Evolutionary conservation across 176 grass and related monocot genomes (phyloP).

Genomic region (Zizania latifolia): DNA sequence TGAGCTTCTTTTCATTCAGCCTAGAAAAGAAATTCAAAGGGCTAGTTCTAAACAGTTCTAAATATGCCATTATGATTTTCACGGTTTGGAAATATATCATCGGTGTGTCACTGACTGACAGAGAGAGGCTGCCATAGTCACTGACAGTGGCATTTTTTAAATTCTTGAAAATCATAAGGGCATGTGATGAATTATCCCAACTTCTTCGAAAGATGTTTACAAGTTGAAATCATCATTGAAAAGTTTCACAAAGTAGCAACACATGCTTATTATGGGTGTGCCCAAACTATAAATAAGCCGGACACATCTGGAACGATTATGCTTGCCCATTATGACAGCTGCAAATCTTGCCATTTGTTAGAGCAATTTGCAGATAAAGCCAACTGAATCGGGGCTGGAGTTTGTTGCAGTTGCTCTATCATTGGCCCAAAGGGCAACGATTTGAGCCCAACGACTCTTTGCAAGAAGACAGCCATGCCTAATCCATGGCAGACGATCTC

Average conservation of each 20-base stretch:
- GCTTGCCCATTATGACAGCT: constrained; percentile 23
- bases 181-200: too few species aligned
- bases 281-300: constrained; percentile 31
- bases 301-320: constrained; percentile 41
- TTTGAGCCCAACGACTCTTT: constrained; percentile 28
- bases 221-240: neutral
- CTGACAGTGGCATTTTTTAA: too few species aligned
- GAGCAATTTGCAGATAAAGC: constrained; percentile 44
- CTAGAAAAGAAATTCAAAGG: neutral
- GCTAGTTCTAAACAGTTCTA: too few species aligned
- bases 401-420: constrained; percentile 44
- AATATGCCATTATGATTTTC: too few species aligned
- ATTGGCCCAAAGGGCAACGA: constrained; percentile 33
- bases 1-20: neutral
- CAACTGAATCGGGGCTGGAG: constrained; percentile 34
- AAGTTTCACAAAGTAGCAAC: neutral
- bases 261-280: constrained; percentile 19
- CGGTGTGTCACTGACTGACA: too few species aligned
- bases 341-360: constrained; percentile 27
- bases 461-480: constrained; percentile 34
- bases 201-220: neutral
- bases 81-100: too few species aligned
- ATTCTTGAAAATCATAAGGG: too few species aligned
- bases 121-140: too few species aligned
- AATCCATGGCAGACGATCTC: constrained; percentile 18